These are phyloP conservation scores for Scheffersomyces illinoinensis DNA, from an alignment of 1,139 yeast genomes.

Conservation along the genomic window DNA sequence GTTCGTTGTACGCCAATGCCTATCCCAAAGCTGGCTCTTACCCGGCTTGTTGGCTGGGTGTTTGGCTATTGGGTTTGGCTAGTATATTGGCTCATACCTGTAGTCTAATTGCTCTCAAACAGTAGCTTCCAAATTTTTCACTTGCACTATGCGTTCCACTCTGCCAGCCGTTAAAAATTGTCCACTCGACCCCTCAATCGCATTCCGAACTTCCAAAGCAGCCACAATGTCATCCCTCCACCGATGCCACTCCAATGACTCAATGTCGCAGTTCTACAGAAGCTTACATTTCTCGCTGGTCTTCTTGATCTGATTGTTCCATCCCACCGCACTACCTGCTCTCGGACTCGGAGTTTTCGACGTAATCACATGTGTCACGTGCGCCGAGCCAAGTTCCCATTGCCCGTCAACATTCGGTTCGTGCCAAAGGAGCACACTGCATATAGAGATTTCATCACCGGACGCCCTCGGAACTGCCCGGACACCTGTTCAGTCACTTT, in stretches of 20 bases:
- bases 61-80: no score
- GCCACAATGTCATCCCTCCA: neutral
- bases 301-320: neutral
- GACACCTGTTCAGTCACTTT: neutral
- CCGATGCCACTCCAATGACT: no score
- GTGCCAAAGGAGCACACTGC: neutral
- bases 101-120: no score
- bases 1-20: no score
- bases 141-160: neutral
- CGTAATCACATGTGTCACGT: neutral
- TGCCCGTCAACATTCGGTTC: neutral
- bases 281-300: neutral
- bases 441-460: neutral
- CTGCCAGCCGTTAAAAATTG: neutral
- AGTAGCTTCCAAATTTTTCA: no score
- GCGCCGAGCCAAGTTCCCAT: neutral
- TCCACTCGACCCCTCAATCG: neutral
- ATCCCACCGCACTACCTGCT: neutral
- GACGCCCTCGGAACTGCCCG: neutral
- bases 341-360: neutral
- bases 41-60: no score
- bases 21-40: no score
- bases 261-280: neutral
- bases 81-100: no score
- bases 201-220: neutral